These are phyloP conservation scores for Phytophthora constricta DNA, from an alignment of 352 stramenopile species.

Conservation along the genomic window DNA sequence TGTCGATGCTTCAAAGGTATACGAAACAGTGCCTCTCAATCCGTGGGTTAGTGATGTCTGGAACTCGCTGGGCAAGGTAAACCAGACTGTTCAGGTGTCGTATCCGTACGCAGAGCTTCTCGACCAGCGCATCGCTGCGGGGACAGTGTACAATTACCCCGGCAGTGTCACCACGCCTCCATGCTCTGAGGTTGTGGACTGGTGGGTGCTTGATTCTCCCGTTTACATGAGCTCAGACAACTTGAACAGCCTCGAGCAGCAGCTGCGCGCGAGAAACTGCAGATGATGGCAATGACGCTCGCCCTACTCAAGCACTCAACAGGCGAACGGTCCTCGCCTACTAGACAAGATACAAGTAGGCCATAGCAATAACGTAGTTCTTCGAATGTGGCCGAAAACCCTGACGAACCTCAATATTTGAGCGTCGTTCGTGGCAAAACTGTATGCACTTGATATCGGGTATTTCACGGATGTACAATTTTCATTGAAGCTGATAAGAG, in stretches of 20 bases:
- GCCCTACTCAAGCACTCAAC: conserved; percentile 49
- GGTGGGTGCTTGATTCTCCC: conserved; percentile 50
- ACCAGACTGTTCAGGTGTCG: background rate
- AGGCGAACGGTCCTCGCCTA: conserved; percentile 42
- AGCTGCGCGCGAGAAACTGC: conserved; percentile 26
- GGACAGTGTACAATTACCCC: conserved; percentile 54
- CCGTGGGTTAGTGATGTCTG: conserved; percentile 26
- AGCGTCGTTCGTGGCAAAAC: no score
- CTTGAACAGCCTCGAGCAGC: conserved; percentile 32
- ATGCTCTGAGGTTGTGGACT: conserved; percentile 52
- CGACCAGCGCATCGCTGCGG: background rate
- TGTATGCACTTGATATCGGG: no score
- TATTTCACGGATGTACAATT: no score
- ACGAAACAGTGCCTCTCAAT: no score
- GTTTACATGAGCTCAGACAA: conserved; percentile 38
- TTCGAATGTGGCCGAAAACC: no score
- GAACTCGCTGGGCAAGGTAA: conserved; percentile 22
- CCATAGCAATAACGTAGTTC: no score
- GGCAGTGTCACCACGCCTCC: conserved; percentile 52
- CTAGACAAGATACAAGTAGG: no score
- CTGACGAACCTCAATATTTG: no score
- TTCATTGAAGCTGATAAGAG: no score
- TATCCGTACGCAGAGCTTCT: conserved; percentile 18
- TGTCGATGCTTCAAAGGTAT: background rate
- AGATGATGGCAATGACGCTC: conserved; percentile 39